A percentile compares a stretch with the other conserved stretches of the same genome.
These are phyloP conservation scores for Chaetoceros muelleri DNA, from an alignment of 108 stramenopile genomes.

Conservation along the genomic window DNA sequence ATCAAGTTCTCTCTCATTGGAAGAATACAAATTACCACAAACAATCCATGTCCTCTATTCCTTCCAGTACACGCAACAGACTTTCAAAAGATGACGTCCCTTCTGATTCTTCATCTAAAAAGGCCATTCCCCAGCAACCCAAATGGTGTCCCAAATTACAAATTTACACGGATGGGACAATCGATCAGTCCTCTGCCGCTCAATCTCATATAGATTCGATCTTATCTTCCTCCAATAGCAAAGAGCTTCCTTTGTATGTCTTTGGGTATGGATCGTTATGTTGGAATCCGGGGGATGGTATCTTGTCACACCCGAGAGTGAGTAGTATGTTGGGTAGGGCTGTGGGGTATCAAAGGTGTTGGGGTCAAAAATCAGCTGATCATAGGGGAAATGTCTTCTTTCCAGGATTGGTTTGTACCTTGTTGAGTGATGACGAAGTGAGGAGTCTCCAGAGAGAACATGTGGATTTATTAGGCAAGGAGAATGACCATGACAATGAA, in stretches of 20 bases:
- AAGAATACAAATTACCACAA: too few species aligned
- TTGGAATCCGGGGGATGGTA: conserved; percentile 75
- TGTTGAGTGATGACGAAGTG: conserved; percentile 63
- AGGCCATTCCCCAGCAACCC: too few species aligned
- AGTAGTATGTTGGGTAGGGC: conserved; percentile 24
- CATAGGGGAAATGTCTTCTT: conserved; percentile 62
- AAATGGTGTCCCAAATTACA: conserved; percentile 60
- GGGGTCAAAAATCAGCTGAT: conserved; percentile 78
- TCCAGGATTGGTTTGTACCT: conserved; percentile 78
- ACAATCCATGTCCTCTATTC: too few species aligned
- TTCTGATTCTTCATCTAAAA: too few species aligned
- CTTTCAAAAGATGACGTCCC: too few species aligned
- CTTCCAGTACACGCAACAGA: too few species aligned
- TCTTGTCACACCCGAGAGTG: conserved; percentile 23
- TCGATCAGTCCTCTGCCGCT: conserved; percentile 25
- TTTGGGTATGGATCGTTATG: conserved; percentile 83
- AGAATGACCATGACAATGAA: conserved; percentile 3
- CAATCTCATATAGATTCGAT: conserved; percentile 35
- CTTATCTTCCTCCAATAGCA: too few species aligned
- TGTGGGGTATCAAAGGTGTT: conserved; percentile 61
- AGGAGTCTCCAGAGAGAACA: conserved; percentile 1
- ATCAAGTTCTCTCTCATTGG: too few species aligned
- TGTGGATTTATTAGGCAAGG: background rate
- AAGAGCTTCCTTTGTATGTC: conserved; percentile 37
- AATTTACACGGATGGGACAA: conserved; percentile 56